Conservation (phyloP, 129 eudicot genomes). For the Tagetes patula region DNA sequence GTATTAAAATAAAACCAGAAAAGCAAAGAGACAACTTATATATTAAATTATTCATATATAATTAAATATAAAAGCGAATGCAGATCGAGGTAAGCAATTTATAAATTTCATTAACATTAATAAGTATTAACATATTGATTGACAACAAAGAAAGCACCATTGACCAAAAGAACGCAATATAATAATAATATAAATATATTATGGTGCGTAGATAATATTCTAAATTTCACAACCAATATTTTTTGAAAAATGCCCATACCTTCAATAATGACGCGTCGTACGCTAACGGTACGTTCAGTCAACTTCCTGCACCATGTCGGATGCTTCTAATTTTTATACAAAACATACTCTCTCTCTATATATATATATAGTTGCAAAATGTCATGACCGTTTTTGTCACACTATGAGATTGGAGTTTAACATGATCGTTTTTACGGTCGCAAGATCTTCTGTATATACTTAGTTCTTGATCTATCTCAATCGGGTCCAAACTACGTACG, state of each 20-base stretch:
- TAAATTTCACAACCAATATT: background rate
- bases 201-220: background rate
- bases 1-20: no score
- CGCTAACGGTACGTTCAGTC: slow-evolving; percentile 13
- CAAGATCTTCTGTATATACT: no score
- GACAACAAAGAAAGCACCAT: background rate
- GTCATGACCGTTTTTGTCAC: no score
- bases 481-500: no score
- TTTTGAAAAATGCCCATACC: background rate
- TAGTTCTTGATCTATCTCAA: no score
- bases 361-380: no score
- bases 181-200: background rate
- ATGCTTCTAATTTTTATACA: background rate
- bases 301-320: slow-evolving; percentile 2
- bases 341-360: no score
- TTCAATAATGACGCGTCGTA: background rate
- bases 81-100: background rate
- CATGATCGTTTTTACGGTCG: no score
- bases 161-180: background rate
- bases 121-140: background rate
- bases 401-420: no score
- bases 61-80: background rate
- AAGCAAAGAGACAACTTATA: background rate
- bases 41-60: no score
- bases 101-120: background rate